Evolutionary conservation across 139 green algal genomes (phyloP), one percentile per base, ranked within the genome.

Genomic region (Micractinium conductrix): DNA sequence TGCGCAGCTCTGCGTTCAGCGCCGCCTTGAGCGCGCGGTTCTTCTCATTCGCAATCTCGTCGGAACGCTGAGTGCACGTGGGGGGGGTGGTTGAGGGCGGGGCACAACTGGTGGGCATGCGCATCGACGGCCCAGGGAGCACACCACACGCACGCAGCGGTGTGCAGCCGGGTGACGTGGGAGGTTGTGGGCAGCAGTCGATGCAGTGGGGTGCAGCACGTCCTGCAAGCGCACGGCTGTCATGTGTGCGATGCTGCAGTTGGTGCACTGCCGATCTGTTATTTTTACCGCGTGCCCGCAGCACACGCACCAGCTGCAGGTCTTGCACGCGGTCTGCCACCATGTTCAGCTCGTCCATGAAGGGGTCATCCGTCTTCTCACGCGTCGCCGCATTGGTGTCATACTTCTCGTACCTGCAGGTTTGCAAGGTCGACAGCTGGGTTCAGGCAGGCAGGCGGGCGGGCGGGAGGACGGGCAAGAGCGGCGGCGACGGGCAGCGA

Each of bases 341-440:
- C 28, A 90, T 78, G 21, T 90, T 79, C 38, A 93, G 93, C 71
- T 93, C 90, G 17, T 96, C 93, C 62, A 80, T 83, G 74, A 96
- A 97, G 0, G 91, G 85, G 58, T 97, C 94, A 26, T 91, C 86
- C 19, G 87, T 86, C 74, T 92, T 95, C 12, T 73, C 86, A 21
- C 68, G 81, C 21, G 84, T 53, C 28, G 82, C 81, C 1, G 72
- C 84, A 63, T 91, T 89, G 48, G 80, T 78, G 17, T 93, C 87
- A 85, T 95, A 97, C 62, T 95, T 94, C 43, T 95, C 94, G 86
- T 97, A 97, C 78, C 94, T 97, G 81, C 33, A 79, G 40, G 28
- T 44, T 12, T 24, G 71, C 33, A 72, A 30, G 19, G 35, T 35
- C 9, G 17, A 22, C 69, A 45, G 26, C n/a, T 26, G 28, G n/a